Conservation (phyloP, 139 green algal genomes). For the Chlamydomonas schloesseri region DNA sequence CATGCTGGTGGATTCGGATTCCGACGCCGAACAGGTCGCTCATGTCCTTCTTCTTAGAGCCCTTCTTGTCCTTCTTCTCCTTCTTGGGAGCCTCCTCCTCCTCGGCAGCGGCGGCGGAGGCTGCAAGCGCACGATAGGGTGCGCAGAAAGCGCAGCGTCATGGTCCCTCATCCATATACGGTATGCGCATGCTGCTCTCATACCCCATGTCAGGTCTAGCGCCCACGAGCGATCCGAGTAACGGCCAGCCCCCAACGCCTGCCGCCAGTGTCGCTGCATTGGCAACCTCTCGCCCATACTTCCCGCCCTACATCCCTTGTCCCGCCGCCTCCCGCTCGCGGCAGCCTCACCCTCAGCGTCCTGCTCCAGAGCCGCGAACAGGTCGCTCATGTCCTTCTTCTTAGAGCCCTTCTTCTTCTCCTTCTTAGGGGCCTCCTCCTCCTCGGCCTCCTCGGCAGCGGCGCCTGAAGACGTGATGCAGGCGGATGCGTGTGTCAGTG, state of each 20-base stretch:
- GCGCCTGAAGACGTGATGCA: neutral
- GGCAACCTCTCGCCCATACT: no score
- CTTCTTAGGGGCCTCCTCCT: slow-evolving; percentile 8
- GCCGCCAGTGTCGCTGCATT: no score
- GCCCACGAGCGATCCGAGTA: no score
- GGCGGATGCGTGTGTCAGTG: no score
- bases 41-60: no score
- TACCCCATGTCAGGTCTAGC: slow-evolving; percentile 19
- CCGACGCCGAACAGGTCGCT: slow-evolving; percentile 38
- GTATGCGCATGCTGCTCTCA: no score
- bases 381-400: slow-evolving; percentile 32
- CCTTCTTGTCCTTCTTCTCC: slow-evolving; percentile 54
- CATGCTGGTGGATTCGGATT: neutral
- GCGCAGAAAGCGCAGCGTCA: no score
- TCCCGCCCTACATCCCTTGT: no score
- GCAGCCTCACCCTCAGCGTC: slow-evolving; percentile 17
- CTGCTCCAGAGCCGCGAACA: slow-evolving; percentile 46
- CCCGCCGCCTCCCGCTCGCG: no score
- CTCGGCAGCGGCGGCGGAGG: neutral
- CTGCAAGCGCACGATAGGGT: no score
- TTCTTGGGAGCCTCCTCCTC: slow-evolving; percentile 56
- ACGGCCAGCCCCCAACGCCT: no score
- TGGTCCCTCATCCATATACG: no score
- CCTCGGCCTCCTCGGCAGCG: slow-evolving; percentile 30
- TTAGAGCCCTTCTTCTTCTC: slow-evolving; percentile 51